These are phyloP conservation scores for Pythium biforme DNA, from an alignment of 352 stramenopile species.

Conservation along the genomic window DNA sequence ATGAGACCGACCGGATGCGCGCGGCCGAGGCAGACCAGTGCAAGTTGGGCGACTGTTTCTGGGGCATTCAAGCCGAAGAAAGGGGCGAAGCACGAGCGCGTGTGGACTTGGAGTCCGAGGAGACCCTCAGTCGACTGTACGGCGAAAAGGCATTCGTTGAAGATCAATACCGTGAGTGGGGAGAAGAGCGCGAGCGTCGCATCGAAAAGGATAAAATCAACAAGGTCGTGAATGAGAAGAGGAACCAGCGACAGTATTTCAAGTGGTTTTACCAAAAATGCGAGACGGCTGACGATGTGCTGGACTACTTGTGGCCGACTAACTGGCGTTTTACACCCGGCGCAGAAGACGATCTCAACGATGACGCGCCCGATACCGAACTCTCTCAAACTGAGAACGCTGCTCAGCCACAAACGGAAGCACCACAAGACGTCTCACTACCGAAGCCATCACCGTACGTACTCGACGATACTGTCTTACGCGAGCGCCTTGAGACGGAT, in stretches of 20 bases:
- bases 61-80: slow-evolving; percentile 63
- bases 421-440: not conserved
- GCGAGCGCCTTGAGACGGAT: slow-evolving; percentile 36
- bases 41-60: slow-evolving; percentile 48
- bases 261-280: slow-evolving; percentile 65
- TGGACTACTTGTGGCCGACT: slow-evolving; percentile 52
- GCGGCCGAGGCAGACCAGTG: slow-evolving; percentile 44
- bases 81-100: slow-evolving; percentile 31
- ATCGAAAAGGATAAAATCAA: slow-evolving; percentile 15
- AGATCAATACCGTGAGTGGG: slow-evolving; percentile 35
- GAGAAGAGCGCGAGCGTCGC: slow-evolving; percentile 28
- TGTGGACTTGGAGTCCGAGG: slow-evolving; percentile 38
- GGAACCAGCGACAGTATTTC: slow-evolving; percentile 46
- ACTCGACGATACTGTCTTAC: slow-evolving; percentile 58
- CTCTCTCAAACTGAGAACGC: not conserved
- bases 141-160: slow-evolving; percentile 29
- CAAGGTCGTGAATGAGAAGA: slow-evolving; percentile 37
- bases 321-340: slow-evolving; percentile 28
- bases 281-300: slow-evolving; percentile 51
- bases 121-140: slow-evolving; percentile 37
- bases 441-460: slow-evolving; percentile 26
- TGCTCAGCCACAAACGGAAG: not conserved
- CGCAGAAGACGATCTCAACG: not conserved
- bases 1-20: slow-evolving; percentile 35
- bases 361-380: not conserved